Evolutionary conservation across 148 eudicot species (phyloP).

Genomic region (Rhododendron ferrugineum): DNA sequence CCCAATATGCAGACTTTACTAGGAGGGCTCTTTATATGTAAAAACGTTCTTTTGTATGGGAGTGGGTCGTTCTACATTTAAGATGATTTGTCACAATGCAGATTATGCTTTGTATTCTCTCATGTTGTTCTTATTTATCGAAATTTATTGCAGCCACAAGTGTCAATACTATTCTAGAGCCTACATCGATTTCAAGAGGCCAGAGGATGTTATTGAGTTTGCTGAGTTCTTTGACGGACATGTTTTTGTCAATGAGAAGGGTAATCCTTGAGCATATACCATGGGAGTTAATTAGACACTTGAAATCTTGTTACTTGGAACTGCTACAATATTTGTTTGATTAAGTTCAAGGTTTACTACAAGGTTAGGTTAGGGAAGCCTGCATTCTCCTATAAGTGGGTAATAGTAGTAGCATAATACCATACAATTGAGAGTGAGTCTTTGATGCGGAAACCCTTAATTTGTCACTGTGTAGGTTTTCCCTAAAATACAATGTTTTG

Average conservation of each 20-base stretch:
- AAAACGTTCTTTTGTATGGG: neutral
- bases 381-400: neutral
- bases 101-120: neutral
- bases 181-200: constrained; percentile 44
- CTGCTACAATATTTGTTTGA: neutral
- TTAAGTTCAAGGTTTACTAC: neutral
- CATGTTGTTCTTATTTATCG: neutral
- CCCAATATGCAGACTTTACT: neutral
- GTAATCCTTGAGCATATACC: constrained; percentile 22
- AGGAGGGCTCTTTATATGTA: neutral
- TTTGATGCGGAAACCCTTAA: neutral
- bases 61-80: neutral
- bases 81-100: neutral
- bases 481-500: neutral
- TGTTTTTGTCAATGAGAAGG: constrained; percentile 65
- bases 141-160: constrained; percentile 42
- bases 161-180: constrained; percentile 45
- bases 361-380: neutral
- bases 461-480: neutral
- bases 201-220: constrained; percentile 61
- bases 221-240: constrained; percentile 67
- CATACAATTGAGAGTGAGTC: neutral
- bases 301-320: neutral
- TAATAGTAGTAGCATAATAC: neutral
- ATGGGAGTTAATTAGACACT: neutral